These are phyloP conservation scores for Boletus sp. DNA, from an alignment of 768 basidiomycete genomes.

Conservation along the genomic window DNA sequence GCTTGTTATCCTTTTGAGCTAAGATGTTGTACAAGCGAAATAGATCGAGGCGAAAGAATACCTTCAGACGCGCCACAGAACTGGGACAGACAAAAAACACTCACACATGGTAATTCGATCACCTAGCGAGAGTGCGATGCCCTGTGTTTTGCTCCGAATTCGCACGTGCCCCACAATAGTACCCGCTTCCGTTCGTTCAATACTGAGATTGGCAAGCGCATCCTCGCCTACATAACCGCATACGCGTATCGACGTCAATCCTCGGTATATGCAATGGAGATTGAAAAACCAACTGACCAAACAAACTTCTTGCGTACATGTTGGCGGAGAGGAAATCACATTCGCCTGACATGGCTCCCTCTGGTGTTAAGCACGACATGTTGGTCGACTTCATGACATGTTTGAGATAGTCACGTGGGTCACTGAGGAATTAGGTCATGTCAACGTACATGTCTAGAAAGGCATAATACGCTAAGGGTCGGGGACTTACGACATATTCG, in stretches of 20 bases:
- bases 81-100: slow-evolving; percentile 6
- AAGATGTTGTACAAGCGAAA: neutral
- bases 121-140: slow-evolving; percentile 92
- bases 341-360: slow-evolving; percentile 84
- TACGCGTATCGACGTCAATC: neutral
- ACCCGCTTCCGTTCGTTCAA: slow-evolving; percentile 83
- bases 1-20: slow-evolving; percentile 46
- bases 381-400: slow-evolving; percentile 98
- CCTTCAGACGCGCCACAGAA: neutral
- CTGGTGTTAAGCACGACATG: slow-evolving; percentile 95
- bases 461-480: neutral
- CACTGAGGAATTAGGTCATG: slow-evolving; percentile 40
- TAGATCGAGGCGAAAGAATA: too few relatives aligned
- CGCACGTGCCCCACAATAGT: slow-evolving; percentile 90
- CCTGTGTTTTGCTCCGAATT: slow-evolving; percentile 96
- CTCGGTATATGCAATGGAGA: neutral
- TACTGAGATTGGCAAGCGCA: slow-evolving; percentile 90
- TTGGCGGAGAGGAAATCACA: slow-evolving; percentile 97
- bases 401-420: slow-evolving; percentile 85
- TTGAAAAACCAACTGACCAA: slow-evolving; percentile 56
- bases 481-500: slow-evolving; percentile 67
- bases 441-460: neutral
- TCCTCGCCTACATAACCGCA: slow-evolving; percentile 69
- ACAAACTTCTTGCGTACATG: slow-evolving; percentile 92
- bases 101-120: slow-evolving; percentile 74